Evolutionary conservation across 2,329 filamentous ascomycete species (phyloP).

Genomic region (Cercospora sojina): DNA sequence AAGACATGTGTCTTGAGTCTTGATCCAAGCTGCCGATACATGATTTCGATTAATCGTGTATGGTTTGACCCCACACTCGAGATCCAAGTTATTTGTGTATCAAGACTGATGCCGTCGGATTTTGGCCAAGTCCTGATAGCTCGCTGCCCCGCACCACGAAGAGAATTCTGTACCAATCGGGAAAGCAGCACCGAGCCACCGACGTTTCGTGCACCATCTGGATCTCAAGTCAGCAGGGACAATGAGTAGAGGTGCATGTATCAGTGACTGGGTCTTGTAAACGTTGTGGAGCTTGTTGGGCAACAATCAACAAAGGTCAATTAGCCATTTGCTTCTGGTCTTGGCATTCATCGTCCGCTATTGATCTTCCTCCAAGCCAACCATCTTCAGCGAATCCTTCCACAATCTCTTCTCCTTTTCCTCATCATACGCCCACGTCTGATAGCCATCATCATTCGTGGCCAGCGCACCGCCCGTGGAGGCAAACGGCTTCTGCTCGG

Average conservation of each 20-base stretch:
- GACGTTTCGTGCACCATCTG: neutral
- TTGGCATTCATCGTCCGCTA: neutral
- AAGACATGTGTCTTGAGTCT: neutral
- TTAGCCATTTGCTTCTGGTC: neutral
- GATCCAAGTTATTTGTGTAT: neutral
- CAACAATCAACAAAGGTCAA: neutral
- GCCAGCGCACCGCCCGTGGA: conserved; percentile 12
- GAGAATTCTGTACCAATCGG: conserved; percentile 3
- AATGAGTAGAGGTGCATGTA: neutral
- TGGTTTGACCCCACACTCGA: neutral
- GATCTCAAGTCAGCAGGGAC: neutral
- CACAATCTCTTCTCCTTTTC: conserved; percentile 45
- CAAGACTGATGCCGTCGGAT: neutral
- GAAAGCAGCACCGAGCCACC: conserved; percentile 7
- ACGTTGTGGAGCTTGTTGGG: too few species aligned
- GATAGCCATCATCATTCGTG: conserved; percentile 38
- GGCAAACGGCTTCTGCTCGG: conserved; percentile 36
- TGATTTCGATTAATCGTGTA: neutral
- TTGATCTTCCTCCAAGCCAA: conserved; percentile 17
- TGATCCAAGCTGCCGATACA: neutral
- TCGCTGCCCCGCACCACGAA: neutral
- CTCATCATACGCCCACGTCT: conserved; percentile 40
- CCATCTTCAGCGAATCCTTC: conserved; percentile 31
- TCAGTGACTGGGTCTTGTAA: too few species aligned
- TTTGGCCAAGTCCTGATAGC: neutral